Base-by-base conservation (phyloP, 345 rosid genomes). In the Gossypium mustelinum region DNA sequence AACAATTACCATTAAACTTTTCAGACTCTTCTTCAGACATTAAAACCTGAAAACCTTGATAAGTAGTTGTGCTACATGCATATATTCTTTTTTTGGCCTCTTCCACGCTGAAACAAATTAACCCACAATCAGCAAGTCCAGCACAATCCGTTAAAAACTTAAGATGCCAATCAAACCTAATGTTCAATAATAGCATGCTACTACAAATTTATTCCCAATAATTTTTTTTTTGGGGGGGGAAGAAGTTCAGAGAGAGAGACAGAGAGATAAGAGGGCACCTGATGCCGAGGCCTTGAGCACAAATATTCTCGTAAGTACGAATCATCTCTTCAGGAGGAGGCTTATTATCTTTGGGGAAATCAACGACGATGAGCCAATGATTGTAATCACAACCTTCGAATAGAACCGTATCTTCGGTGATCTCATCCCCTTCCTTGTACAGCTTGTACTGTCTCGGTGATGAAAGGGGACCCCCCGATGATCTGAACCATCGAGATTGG, bases 1-100 rank as follows among this genome's bases (percentile, higher is more conserved):
- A 34, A 75, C 18, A 59, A 68, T 76, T 67, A 84, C 99, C 90
- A 65, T 76, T 73, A 65, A 96, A 96, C 75, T 87, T 89, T 76
- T 90, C 91, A 0, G 97, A 89, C 80, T 93, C 94, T 67, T 88
- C 88, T 72, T 95, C 94, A 1, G 97, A 86, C 97, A 95, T 92
- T 61, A 90, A 41, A 44, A 94, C 99, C 77, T 95, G 99, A 88
- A 96, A 95, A 3, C 99, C 99, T 70, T 91, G 80, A 78, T 91
- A 95, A 68, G 93, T 95, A 4, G 97, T 91, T 24, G 97, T 95
- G 86, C 97, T 95, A 85, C 99, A 95, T 3, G 99, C 99, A 80
- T 95, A 95, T 14, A 95, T 96, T 72, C 60, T 92, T 64, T 76
- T 68, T 74, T 93, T 92, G 11, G 97, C 98, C 82, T 90, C 99